Conservation (phyloP, 2,329 filamentous ascomycete genomes). For the Monosporascus sp. region DNA sequence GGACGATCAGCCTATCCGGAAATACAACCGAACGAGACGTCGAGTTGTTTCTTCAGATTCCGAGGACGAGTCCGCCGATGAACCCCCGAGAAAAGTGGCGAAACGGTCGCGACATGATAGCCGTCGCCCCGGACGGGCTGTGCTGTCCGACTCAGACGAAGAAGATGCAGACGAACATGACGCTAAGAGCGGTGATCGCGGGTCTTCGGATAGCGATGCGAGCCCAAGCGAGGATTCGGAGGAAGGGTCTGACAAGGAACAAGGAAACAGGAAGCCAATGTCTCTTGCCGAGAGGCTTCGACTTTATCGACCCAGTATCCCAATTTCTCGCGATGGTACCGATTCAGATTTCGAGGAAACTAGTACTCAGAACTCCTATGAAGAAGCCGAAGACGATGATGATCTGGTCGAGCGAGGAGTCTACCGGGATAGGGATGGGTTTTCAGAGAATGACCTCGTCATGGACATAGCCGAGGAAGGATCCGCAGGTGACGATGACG, state of each 20-base stretch:
- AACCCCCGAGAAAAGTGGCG: background rate
- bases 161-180: constrained; percentile 5
- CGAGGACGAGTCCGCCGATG: constrained; percentile 3
- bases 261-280: constrained; percentile 8
- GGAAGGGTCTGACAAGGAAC: constrained; percentile 3
- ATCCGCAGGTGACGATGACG: constrained; percentile 6
- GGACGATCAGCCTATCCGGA: constrained; percentile 10
- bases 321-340: constrained; percentile 5
- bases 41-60: constrained; percentile 18
- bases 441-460: background rate
- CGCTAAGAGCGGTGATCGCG: background rate
- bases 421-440: background rate
- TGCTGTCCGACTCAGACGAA: constrained; percentile 16
- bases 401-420: constrained; percentile 9
- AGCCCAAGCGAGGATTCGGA: constrained; percentile 5
- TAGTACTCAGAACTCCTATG: background rate
- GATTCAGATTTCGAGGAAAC: constrained; percentile 5
- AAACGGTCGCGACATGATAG: constrained; percentile 7
- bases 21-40: constrained; percentile 11
- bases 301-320: constrained; percentile 13
- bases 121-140: constrained; percentile 9
- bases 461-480: constrained; percentile 7
- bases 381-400: constrained; percentile 9
- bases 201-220: constrained; percentile 6
- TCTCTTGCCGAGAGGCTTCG: constrained; percentile 15